Evolutionary conservation across 768 basidiomycete species (phyloP).

Genomic region (Trametes cinnabarina): DNA sequence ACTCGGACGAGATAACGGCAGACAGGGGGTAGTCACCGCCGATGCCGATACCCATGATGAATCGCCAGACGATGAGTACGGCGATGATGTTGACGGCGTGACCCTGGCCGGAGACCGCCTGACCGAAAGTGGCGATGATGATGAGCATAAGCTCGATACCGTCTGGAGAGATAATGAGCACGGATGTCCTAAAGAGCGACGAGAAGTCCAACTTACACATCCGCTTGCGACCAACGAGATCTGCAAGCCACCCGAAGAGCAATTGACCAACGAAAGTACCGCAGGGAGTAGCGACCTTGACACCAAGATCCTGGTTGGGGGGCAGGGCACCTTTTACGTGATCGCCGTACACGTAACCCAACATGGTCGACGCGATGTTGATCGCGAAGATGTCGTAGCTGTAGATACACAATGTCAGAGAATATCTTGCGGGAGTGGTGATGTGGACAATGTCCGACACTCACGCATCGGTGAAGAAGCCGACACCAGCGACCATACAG

Average conservation of each 20-base stretch:
- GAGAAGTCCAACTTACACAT: slow-evolving; percentile 60
- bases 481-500: slow-evolving; percentile 59
- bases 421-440: background rate
- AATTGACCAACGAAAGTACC: slow-evolving; percentile 76
- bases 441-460: background rate
- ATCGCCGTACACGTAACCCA: slow-evolving; percentile 74
- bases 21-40: slow-evolving; percentile 47
- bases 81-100: slow-evolving; percentile 72
- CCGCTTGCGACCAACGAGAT: slow-evolving; percentile 70
- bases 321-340: slow-evolving; percentile 34
- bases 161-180: slow-evolving; percentile 36
- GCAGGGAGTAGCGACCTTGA: slow-evolving; percentile 76
- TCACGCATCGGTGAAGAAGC: slow-evolving; percentile 75
- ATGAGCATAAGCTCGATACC: slow-evolving; percentile 79
- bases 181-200: background rate
- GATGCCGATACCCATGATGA: slow-evolving; percentile 39
- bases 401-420: background rate
- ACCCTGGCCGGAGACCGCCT: slow-evolving; percentile 69
- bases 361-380: slow-evolving; percentile 79
- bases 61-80: slow-evolving; percentile 80
- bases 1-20: slow-evolving; percentile 47
- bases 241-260: slow-evolving; percentile 79
- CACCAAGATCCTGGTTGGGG: slow-evolving; percentile 66
- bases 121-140: slow-evolving; percentile 75
- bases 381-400: slow-evolving; percentile 89